Conservation (phyloP, 768 basidiomycete genomes). For the Termitomyces sp. region DNA sequence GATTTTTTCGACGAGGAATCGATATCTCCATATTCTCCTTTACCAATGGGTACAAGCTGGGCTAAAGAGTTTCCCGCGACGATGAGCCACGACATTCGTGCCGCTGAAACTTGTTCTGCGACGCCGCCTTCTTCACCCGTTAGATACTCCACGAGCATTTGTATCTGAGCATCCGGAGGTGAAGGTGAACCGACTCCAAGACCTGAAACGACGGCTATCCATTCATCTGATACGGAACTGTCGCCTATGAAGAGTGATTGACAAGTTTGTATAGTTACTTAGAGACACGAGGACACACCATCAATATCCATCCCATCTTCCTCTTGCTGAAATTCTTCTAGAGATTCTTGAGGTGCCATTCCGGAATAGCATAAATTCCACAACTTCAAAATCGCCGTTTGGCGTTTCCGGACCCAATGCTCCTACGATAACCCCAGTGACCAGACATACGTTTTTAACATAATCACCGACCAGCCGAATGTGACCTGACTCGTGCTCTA, state of each 20-base stretch:
- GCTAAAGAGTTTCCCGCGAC: slow-evolving; percentile 87
- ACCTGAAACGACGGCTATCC: slow-evolving; percentile 85
- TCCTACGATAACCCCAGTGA: slow-evolving; percentile 90
- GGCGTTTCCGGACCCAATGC: slow-evolving; percentile 88
- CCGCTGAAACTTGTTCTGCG: slow-evolving; percentile 57
- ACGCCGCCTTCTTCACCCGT: slow-evolving; percentile 74
- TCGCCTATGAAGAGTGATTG: not conserved
- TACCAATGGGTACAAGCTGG: slow-evolving; percentile 30
- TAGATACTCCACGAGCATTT: slow-evolving; percentile 88
- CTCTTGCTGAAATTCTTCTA: slow-evolving; percentile 11
- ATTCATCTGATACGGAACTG: slow-evolving; percentile 45
- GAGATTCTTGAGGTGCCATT: slow-evolving; percentile 57
- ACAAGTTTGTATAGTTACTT: slow-evolving; percentile 1
- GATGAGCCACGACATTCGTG: slow-evolving; percentile 78
- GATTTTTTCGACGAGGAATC: slow-evolving; percentile 43
- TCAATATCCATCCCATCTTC: slow-evolving; percentile 66
- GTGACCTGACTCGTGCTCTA: slow-evolving; percentile 96
- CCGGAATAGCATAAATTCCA: slow-evolving; percentile 85
- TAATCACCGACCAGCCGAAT: slow-evolving; percentile 79
- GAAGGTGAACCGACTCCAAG: slow-evolving; percentile 67
- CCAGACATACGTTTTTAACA: slow-evolving; percentile 55
- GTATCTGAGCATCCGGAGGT: slow-evolving; percentile 64
- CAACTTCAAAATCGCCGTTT: slow-evolving; percentile 88
- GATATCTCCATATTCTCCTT: slow-evolving; percentile 25
- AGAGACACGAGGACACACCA: slow-evolving; percentile 31